Evolutionary conservation across 164 flowering plant genomes (phyloP).

Genomic region (Malania oleifera): DNA sequence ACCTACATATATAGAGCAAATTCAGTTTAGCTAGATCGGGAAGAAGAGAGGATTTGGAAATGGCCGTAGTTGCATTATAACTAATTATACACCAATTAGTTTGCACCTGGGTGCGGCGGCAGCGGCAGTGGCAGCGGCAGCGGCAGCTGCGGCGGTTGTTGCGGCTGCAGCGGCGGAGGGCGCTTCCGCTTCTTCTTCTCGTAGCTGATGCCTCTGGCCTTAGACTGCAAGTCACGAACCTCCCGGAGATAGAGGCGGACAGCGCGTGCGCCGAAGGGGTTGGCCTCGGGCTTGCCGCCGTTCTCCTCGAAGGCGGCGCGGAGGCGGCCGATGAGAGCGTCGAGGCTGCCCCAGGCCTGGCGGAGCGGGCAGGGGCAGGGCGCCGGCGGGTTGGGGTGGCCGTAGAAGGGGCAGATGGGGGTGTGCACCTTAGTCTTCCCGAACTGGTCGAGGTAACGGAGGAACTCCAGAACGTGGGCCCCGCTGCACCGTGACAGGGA

Average conservation of each 20-base stretch:
- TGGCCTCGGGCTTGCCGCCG: constrained; percentile 69
- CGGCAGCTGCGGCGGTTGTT: constrained; percentile 9
- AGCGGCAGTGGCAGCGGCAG: constrained; percentile 9
- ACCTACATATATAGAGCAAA: constrained; percentile 8
- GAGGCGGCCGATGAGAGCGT: constrained; percentile 72
- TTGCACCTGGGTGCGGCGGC: constrained; percentile 10
- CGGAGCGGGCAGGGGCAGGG: constrained; percentile 77
- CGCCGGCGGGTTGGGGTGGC: constrained; percentile 65
- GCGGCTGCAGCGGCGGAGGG: constrained; percentile 19
- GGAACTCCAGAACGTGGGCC: constrained; percentile 72
- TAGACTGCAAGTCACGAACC: constrained; percentile 68
- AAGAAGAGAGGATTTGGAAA: too few relatives aligned
- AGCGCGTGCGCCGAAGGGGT: constrained; percentile 75
- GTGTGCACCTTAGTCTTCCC: constrained; percentile 71
- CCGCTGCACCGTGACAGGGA: constrained; percentile 67
- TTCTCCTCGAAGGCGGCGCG: constrained; percentile 80
- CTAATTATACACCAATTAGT: too few relatives aligned
- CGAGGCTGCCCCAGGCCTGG: constrained; percentile 90
- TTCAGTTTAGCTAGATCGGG: constrained; percentile 13
- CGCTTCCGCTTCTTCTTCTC: constrained; percentile 80
- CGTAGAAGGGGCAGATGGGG: constrained; percentile 65
- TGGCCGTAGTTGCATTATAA: too few relatives aligned
- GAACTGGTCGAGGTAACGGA: constrained; percentile 61
- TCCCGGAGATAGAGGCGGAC: constrained; percentile 69
- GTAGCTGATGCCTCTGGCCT: constrained; percentile 72